Conservation (phyloP, 768 basidiomycete genomes). For the Naematelia encephala region DNA sequence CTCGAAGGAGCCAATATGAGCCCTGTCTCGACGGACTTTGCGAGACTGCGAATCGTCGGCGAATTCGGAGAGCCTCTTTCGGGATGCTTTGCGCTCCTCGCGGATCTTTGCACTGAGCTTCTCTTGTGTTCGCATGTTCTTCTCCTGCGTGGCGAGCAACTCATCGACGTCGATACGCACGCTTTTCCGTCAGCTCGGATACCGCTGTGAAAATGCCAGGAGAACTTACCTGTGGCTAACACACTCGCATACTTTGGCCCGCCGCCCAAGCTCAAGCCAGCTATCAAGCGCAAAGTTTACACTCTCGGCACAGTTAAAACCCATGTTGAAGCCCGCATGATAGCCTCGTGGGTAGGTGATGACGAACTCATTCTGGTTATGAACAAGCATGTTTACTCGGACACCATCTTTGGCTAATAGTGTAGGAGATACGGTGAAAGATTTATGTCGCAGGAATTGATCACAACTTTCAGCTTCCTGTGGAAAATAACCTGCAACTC, state of each 20-base stretch:
- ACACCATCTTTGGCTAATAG: slow-evolving; percentile 74
- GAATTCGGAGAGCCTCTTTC: slow-evolving; percentile 5
- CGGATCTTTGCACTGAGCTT: slow-evolving; percentile 38
- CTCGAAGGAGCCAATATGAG: neutral
- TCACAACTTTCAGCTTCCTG: slow-evolving; percentile 77
- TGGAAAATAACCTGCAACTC: slow-evolving; percentile 73
- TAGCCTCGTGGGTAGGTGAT: slow-evolving; percentile 93
- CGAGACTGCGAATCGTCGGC: neutral
- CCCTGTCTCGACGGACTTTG: neutral
- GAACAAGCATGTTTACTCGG: slow-evolving; percentile 79
- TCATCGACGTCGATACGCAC: slow-evolving; percentile 92
- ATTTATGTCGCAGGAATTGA: slow-evolving; percentile 95
- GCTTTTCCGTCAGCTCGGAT: slow-evolving; percentile 60
- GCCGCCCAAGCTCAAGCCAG: slow-evolving; percentile 84
- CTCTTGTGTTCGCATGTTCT: slow-evolving; percentile 25
- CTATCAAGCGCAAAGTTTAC: slow-evolving; percentile 95
- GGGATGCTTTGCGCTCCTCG: slow-evolving; percentile 24
- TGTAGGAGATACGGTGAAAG: slow-evolving; percentile 85
- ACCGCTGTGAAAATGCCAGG: neutral
- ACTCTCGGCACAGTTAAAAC: slow-evolving; percentile 93
- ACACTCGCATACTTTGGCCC: slow-evolving; percentile 57
- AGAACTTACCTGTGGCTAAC: slow-evolving; percentile 51
- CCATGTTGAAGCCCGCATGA: slow-evolving; percentile 94
- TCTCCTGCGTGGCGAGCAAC: slow-evolving; percentile 56
- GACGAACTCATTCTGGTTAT: slow-evolving; percentile 92